phyloP scores from a whole-genome alignment of 2,329 filamentous ascomycete genomes.

The Hyphodiscus sp. region DNA sequence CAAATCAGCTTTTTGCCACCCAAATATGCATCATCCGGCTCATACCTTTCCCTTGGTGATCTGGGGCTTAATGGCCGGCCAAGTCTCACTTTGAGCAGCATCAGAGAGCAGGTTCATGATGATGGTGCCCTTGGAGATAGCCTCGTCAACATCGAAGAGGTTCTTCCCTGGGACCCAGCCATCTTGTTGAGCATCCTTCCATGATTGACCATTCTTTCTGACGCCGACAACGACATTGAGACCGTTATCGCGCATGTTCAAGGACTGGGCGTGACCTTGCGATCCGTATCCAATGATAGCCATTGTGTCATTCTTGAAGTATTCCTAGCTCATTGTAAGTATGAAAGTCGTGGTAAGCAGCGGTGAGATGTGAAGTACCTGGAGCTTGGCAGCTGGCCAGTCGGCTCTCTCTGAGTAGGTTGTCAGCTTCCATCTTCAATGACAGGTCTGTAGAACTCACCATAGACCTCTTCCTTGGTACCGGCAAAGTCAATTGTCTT shows the following conservation, averaged over 20 bases:
- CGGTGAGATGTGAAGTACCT: conserved; percentile 51
- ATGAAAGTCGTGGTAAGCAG: conserved; percentile 10
- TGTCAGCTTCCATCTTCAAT: conserved; percentile 16
- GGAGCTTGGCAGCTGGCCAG: conserved; percentile 97
- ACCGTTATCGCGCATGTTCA: conserved; percentile 99
- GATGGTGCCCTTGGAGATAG: conserved; percentile 87
- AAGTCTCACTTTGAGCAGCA: conserved; percentile 97
- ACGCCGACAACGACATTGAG: conserved; percentile 99
- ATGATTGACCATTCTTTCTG: conserved; percentile 95
- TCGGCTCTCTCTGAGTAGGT: conserved; percentile 75
- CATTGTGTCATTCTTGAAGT: conserved; percentile 99
- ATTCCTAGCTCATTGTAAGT: conserved; percentile 56
- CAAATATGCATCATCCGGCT: conserved; percentile 5
- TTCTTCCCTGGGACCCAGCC: conserved; percentile 98
- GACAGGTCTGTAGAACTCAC: conserved; percentile 42
- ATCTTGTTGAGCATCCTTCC: conserved; percentile 95
- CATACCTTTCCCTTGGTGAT: conserved; percentile 95
- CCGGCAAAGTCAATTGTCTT: conserved; percentile 99
- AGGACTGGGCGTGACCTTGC: conserved; percentile 97
- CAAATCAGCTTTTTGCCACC: conserved; percentile 12
- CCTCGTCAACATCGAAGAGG: conserved; percentile 96
- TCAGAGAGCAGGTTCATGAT: conserved; percentile 99
- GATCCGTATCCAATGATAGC: conserved; percentile 98
- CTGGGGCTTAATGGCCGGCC: conserved; percentile 96
- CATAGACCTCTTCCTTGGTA: conserved; percentile 88